Conservation (phyloP, 768 basidiomycete genomes). For the Mycena vulgaris region DNA sequence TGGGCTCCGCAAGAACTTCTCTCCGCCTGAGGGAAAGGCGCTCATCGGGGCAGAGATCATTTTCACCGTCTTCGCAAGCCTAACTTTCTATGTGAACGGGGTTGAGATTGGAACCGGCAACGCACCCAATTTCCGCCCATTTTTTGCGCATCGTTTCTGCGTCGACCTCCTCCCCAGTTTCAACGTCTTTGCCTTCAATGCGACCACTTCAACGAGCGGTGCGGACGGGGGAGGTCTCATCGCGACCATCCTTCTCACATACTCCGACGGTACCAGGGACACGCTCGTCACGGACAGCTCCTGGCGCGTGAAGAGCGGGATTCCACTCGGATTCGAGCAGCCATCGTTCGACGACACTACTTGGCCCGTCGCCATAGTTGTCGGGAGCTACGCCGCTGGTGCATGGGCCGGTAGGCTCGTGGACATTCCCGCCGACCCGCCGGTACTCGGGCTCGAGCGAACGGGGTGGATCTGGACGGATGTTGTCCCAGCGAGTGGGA, state of each 20-base stretch:
- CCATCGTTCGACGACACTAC: conserved; percentile 28
- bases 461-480: conserved; percentile 20
- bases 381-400: neutral
- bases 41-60: conserved; percentile 19
- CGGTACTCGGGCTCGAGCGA: neutral
- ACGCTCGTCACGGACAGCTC: conserved; percentile 21
- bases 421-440: conserved; percentile 12
- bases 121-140: too few species aligned
- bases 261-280: conserved; percentile 23
- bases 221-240: conserved; percentile 3
- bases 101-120: conserved; percentile 6
- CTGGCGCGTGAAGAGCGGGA: conserved; percentile 9
- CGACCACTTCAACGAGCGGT: neutral
- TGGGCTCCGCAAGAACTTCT: conserved; percentile 12
- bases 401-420: neutral
- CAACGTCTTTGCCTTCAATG: conserved; percentile 29
- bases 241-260: conserved; percentile 27
- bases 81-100: conserved; percentile 21
- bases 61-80: neutral
- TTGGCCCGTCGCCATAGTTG: conserved; percentile 12
- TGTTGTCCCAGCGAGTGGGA: conserved; percentile 14
- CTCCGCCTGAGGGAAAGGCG: conserved; percentile 16
- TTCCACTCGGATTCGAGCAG: conserved; percentile 17
- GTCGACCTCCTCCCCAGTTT: conserved; percentile 19
- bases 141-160: conserved; percentile 17